Percentiles rank a stretch among this genome's conserved stretches.
phyloP scores from a whole-genome alignment of 2,329 filamentous ascomycete genomes.

The Fusarium guadeloupense region DNA sequence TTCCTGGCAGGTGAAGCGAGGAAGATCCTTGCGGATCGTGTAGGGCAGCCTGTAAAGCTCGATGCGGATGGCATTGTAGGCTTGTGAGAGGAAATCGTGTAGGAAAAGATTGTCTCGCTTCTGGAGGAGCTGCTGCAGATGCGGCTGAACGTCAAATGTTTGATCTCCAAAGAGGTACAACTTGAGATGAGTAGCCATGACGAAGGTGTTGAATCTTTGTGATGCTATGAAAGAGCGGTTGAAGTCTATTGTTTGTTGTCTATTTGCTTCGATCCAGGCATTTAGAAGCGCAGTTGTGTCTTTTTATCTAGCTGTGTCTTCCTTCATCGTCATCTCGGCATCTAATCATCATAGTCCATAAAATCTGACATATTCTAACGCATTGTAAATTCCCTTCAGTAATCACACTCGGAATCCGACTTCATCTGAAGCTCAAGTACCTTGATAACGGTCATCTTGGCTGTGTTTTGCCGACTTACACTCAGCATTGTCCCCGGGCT shows the following conservation, averaged over 20 bases:
- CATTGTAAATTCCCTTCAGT: neutral
- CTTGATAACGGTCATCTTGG: neutral
- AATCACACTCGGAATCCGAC: constrained; percentile 12
- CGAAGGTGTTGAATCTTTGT: constrained; percentile 35
- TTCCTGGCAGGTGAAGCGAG: constrained; percentile 31
- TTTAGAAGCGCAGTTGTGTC: neutral
- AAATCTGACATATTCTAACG: neutral
- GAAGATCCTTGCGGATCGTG: constrained; percentile 26
- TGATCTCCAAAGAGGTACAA: constrained; percentile 36
- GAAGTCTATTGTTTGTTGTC: constrained; percentile 16
- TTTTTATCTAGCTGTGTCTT: constrained; percentile 16
- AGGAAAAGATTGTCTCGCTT: constrained; percentile 36
- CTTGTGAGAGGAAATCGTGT: constrained; percentile 29
- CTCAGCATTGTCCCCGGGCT: constrained; percentile 1
- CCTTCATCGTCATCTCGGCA: too few species aligned
- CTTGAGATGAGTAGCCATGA: constrained; percentile 19
- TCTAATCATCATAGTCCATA: neutral
- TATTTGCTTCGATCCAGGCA: neutral
- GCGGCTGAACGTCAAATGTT: constrained; percentile 32
- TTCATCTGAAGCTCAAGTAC: neutral
- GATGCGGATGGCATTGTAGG: constrained; percentile 26
- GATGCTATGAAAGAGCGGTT: constrained; percentile 12
- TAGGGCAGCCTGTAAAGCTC: constrained; percentile 28
- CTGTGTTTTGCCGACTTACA: neutral
- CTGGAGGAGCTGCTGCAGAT: constrained; percentile 24